Conservation (phyloP, 1,284 basidiomycete genomes). For the Cutaneotrichosporon arboriforme region DNA sequence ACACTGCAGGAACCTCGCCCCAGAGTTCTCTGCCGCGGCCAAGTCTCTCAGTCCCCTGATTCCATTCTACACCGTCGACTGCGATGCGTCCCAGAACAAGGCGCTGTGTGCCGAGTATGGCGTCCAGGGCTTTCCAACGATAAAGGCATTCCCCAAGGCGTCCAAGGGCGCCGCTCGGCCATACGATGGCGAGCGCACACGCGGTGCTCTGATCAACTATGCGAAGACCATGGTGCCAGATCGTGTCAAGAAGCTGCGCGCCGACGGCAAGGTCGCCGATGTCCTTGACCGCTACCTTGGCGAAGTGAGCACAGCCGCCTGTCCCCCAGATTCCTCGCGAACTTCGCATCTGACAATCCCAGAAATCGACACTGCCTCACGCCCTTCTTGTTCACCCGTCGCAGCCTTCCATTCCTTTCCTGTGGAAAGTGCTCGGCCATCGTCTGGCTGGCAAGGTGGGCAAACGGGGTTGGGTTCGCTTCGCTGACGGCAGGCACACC, state of each 20-base stretch:
- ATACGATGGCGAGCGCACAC: slow-evolving; percentile 70
- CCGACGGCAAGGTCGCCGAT: slow-evolving; percentile 50
- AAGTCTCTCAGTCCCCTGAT: slow-evolving; percentile 71
- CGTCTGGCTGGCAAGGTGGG: slow-evolving; percentile 58
- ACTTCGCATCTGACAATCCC: slow-evolving; percentile 36
- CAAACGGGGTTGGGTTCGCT: background rate
- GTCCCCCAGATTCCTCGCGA: background rate
- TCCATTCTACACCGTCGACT: slow-evolving; percentile 84
- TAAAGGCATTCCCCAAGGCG: slow-evolving; percentile 79
- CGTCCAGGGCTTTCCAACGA: slow-evolving; percentile 88
- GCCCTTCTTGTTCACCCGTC: slow-evolving; percentile 67
- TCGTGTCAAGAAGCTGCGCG: slow-evolving; percentile 57
- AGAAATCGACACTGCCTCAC: slow-evolving; percentile 52
- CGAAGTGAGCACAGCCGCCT: slow-evolving; percentile 24
- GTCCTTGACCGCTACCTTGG: slow-evolving; percentile 31
- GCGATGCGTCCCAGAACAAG: slow-evolving; percentile 78
- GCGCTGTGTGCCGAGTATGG: slow-evolving; percentile 72
- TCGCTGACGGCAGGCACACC: slow-evolving; percentile 50
- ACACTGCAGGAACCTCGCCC: slow-evolving; percentile 82
- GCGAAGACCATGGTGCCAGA: slow-evolving; percentile 69
- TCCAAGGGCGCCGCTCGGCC: slow-evolving; percentile 59
- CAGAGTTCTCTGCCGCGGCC: slow-evolving; percentile 79
- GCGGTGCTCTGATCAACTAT: slow-evolving; percentile 69
- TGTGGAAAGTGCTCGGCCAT: slow-evolving; percentile 79
- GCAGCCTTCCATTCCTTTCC: slow-evolving; percentile 66